A percentile compares a stretch with the other conserved stretches of the same genome.
phyloP scores from a whole-genome alignment of 345 rosid species.

The Bruguiera parviflora region DNA sequence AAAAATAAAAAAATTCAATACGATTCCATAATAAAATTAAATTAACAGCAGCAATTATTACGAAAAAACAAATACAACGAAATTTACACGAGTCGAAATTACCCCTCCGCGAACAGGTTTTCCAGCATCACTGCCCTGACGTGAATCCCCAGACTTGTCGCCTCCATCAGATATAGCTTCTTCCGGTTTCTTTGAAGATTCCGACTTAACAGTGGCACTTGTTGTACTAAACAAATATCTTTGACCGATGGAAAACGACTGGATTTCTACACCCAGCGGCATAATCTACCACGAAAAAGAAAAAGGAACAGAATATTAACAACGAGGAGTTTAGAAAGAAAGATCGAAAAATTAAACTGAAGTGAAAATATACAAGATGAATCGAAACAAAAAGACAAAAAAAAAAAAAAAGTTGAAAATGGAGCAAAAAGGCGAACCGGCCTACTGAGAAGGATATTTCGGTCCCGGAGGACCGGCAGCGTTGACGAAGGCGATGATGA shows the following conservation, averaged over 20 bases:
- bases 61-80: not conserved
- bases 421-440: conserved; percentile 34
- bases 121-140: conserved; percentile 50
- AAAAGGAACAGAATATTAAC: not conserved
- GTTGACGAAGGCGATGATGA: conserved; percentile 20
- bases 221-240: conserved; percentile 34
- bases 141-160: conserved; percentile 54
- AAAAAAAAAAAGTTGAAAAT: not conserved
- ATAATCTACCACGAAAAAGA: conserved; percentile 17
- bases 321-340: not conserved
- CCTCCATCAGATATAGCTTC: conserved; percentile 38
- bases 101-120: conserved; percentile 96
- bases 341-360: not conserved
- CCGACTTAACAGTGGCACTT: conserved; percentile 17
- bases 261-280: conserved; percentile 32
- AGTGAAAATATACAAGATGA: not conserved
- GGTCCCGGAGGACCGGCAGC: conserved; percentile 22
- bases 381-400: too few species aligned
- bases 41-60: not conserved
- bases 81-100: not conserved
- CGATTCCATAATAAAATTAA: not conserved
- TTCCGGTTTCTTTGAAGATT: conserved; percentile 16
- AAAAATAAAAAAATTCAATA: not conserved
- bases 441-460: conserved; percentile 23
- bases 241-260: conserved; percentile 24